Evolutionary conservation across 176 grass and related monocot genomes (phyloP).

Genomic region (Oryza australiensis): DNA sequence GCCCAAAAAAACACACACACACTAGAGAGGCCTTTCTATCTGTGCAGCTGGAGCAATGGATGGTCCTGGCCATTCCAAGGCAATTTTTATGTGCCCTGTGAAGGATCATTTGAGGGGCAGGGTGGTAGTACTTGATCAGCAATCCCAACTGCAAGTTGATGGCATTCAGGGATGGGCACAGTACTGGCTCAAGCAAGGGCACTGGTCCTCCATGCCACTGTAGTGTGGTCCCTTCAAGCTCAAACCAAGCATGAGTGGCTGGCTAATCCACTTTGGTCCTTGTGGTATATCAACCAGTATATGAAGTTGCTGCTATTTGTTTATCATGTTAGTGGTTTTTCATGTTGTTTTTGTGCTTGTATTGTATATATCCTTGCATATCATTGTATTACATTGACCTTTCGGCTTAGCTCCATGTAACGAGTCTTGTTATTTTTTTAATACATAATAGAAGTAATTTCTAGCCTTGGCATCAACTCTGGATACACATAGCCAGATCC

Average conservation of each 20-base stretch:
- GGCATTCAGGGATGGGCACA: not conserved
- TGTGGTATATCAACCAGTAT: too few relatives aligned
- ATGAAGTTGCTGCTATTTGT: not conserved
- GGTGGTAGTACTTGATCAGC: not conserved
- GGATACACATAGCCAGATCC: too few relatives aligned
- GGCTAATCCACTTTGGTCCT: not conserved
- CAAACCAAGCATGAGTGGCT: not conserved
- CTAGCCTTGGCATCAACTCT: too few relatives aligned
- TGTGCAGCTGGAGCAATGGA: not conserved
- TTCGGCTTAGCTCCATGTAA: not conserved
- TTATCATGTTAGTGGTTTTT: not conserved
- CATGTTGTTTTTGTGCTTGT: not conserved
- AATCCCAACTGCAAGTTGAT: not conserved
- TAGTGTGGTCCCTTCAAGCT: not conserved
- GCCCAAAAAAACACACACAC: not conserved
- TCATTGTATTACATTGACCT: not conserved
- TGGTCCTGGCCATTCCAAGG: not conserved
- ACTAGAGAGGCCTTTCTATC: not conserved
- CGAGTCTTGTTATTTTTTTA: not conserved
- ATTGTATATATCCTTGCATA: not conserved
- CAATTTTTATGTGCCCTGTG: not conserved
- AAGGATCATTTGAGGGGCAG: slow-evolving; percentile 5
- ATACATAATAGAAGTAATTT: too few relatives aligned
- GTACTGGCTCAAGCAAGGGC: not conserved
- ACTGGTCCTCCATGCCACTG: slow-evolving; percentile 8